Conservation (phyloP, 176 grass and related monocot genomes). For the Oryza rufipogon region DNA sequence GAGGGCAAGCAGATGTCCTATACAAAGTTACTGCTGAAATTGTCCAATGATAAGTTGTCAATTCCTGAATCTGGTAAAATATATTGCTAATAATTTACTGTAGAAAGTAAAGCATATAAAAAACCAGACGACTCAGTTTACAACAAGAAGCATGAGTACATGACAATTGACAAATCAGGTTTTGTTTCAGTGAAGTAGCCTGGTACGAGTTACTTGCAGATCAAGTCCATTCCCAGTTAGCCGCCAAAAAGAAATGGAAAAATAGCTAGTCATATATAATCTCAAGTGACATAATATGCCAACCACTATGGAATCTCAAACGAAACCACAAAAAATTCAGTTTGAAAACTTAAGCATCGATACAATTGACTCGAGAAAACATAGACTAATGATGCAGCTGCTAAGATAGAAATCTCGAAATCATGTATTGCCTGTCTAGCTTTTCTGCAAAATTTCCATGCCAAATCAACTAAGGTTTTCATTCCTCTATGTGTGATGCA, state of each 20-base stretch:
- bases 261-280: background rate
- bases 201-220: background rate
- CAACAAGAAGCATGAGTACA: slow-evolving; percentile 1
- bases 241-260: background rate
- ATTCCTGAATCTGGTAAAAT: background rate
- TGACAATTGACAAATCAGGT: background rate
- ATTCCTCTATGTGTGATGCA: slow-evolving; percentile 84
- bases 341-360: background rate
- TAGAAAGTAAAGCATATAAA: background rate
- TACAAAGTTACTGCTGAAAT: background rate
- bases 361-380: background rate
- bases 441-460: slow-evolving; percentile 45
- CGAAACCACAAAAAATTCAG: background rate
- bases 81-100: background rate
- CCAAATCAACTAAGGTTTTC: slow-evolving; percentile 11
- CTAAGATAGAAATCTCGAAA: slow-evolving; percentile 25
- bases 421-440: slow-evolving; percentile 10
- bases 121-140: background rate
- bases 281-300: background rate
- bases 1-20: background rate
- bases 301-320: background rate
- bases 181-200: background rate
- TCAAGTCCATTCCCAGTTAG: slow-evolving; percentile 10
- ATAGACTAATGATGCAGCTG: background rate
- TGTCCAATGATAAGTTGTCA: slow-evolving; percentile 1